Percentiles rank a stretch among this genome's conserved stretches.
Conservation (phyloP, 2,329 filamentous ascomycete species). For the Bimuria novae-zelandiae region DNA sequence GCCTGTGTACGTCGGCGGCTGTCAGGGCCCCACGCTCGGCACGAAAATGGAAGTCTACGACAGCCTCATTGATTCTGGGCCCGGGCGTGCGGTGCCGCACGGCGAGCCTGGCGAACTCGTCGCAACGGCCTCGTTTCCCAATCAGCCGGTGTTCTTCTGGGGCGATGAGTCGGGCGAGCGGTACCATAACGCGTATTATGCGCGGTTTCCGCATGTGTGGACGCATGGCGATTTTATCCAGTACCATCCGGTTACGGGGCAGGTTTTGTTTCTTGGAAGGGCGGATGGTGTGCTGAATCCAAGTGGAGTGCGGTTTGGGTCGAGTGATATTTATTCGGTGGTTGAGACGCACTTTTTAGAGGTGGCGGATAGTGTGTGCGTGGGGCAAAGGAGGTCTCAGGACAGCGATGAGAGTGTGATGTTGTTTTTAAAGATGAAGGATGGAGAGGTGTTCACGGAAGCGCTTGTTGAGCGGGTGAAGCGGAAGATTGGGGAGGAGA, state of each 20-base stretch:
- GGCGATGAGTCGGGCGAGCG: conserved; percentile 48
- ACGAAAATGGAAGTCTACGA: conserved; percentile 66
- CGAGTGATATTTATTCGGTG: conserved; percentile 78
- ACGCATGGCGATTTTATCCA: conserved; percentile 81
- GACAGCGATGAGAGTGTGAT: conserved; percentile 64
- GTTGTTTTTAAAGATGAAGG: conserved; percentile 64
- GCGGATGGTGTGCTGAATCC: conserved; percentile 82
- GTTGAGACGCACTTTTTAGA: conserved; percentile 68
- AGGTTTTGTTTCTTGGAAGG: conserved; percentile 69
- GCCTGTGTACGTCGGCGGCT: conserved; percentile 66
- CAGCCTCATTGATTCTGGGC: conserved; percentile 50
- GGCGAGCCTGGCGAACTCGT: conserved; percentile 78
- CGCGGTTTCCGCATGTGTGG: conserved; percentile 66
- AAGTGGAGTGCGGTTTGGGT: conserved; percentile 77
- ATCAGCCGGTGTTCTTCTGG: conserved; percentile 65
- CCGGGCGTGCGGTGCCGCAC: conserved; percentile 58
- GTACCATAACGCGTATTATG: conserved; percentile 54
- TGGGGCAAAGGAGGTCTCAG: conserved; percentile 71
- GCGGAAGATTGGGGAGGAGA: conserved; percentile 65
- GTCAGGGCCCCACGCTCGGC: conserved; percentile 58
- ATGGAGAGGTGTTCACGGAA: conserved; percentile 60
- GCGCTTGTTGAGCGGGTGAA: conserved; percentile 64
- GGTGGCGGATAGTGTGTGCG: conserved; percentile 75
- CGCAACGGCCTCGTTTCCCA: conserved; percentile 72
- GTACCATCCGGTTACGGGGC: conserved; percentile 69